These are phyloP conservation scores for Stygiomarasmius scandens DNA, from an alignment of 1,284 basidiomycete species.

Conservation along the genomic window DNA sequence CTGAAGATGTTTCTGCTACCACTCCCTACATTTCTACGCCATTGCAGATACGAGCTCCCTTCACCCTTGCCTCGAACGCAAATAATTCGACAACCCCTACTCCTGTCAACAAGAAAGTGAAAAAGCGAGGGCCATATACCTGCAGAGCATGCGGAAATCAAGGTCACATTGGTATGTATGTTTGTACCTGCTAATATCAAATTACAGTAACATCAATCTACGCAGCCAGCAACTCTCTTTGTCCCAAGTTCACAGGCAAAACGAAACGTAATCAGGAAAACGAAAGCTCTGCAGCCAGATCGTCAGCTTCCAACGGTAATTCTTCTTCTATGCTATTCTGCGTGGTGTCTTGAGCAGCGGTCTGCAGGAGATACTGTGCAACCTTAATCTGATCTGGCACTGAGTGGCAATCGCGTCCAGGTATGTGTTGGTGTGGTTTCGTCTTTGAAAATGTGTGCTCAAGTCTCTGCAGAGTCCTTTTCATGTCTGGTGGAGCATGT, in stretches of 20 bases:
- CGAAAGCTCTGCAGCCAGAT: no score
- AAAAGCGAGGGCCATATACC: not conserved
- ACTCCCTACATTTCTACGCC: not conserved
- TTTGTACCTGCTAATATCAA: no score
- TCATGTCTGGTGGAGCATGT: conserved; percentile 22
- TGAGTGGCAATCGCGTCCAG: conserved; percentile 2
- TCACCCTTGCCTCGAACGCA: not conserved
- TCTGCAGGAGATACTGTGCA: not conserved
- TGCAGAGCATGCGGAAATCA: not conserved
- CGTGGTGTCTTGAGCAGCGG: no score
- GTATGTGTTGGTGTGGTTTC: conserved; percentile 7
- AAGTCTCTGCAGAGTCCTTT: conserved; percentile 15
- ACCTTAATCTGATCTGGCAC: not conserved
- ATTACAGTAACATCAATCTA: no score
- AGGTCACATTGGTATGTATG: no score
- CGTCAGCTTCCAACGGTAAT: no score
- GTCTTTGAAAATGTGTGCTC: not conserved
- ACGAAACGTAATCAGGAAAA: no score
- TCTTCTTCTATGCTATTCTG: no score
- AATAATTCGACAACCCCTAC: not conserved
- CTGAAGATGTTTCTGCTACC: no score
- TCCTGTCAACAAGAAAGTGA: not conserved
- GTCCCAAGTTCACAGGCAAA: no score
- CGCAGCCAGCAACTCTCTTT: no score
- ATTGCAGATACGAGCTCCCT: no score